phyloP scores from a whole-genome alignment of 768 basidiomycete genomes.

The Pleurotus salmoneostramineus region DNA sequence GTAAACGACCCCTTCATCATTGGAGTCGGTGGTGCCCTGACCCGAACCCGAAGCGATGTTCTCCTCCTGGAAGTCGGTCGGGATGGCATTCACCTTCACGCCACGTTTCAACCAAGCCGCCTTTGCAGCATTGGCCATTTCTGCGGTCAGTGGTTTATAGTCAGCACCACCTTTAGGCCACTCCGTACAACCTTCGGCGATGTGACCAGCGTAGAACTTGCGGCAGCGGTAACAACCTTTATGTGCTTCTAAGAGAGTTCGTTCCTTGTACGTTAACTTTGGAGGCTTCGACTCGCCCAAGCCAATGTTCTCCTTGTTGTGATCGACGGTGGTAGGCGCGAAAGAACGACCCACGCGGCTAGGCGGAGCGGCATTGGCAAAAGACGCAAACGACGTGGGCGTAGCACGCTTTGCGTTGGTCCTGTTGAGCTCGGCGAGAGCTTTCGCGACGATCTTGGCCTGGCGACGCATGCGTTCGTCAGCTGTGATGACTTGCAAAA shows the following conservation, averaged over 20 bases:
- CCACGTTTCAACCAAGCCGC: neutral
- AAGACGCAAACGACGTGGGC: neutral
- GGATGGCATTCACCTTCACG: too few species aligned
- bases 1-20: too few species aligned
- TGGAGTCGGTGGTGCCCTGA: too few species aligned
- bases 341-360: neutral
- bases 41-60: neutral
- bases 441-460: neutral
- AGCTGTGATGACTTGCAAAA: neutral
- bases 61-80: neutral
- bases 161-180: neutral
- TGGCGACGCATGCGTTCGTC: neutral
- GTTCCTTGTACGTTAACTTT: neutral
- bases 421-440: neutral
- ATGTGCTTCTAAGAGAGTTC: neutral
- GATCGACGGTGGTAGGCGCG: neutral
- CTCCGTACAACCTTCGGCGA: neutral
- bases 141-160: neutral
- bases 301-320: neutral
- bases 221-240: neutral
- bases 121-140: neutral
- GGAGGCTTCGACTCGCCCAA: neutral
- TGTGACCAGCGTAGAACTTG: neutral
- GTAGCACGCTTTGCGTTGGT: neutral
- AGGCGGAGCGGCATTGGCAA: neutral